Evolutionary conservation across 176 grass and related monocot species (phyloP), one percentile per base, ranked within the genome.

Genomic region (Echinochloa phyllopogon): DNA sequence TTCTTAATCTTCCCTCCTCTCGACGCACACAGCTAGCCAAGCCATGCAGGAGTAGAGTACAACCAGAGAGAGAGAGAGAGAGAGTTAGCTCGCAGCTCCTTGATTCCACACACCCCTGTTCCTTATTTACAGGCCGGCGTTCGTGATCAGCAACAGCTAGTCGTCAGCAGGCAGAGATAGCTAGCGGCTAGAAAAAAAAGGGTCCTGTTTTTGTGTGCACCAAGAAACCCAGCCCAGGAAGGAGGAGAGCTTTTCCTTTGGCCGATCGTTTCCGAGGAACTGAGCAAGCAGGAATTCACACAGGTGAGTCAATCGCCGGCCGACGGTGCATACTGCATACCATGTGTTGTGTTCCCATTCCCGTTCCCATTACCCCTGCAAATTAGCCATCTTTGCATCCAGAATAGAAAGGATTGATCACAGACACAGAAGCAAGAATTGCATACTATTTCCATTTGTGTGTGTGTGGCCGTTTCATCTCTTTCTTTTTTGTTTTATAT

Each of bases 291-390:
- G 47, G 49, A 55, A 39, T 75, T 21, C 72, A 3, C 76, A 33
- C 41, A 89, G 87, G 87, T 89, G 76, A 89, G 87, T 88, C 62
- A 42, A 69, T 29, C 79, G 80, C 37, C 71, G 58, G 33, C 15
- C 15, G 84, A 17, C 18, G 69, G 73, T 63, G 79, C 84, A 75
- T 76, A 21, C 37, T 14, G 17, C 58, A 49, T 76, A 47, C 16
- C 48, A 44, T 59, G 10, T 21, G 63, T 44, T 16, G 17, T 3
- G 18, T 57, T 72, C 76, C 65, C 44, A 58, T n/a, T 51, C 72
- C 41, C 29, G 5, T 74, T 36, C 25, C 45, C 70, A 36, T 51
- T 17, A 6, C 68, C 41, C 10, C 8, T 15, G 80, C 86, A 70
- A 50, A 71, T 38, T 11, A 10, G 17, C 39, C 50, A 43, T 74